Conservation (phyloP, 306 rosid genomes). For the Cajanus cajan region DNA sequence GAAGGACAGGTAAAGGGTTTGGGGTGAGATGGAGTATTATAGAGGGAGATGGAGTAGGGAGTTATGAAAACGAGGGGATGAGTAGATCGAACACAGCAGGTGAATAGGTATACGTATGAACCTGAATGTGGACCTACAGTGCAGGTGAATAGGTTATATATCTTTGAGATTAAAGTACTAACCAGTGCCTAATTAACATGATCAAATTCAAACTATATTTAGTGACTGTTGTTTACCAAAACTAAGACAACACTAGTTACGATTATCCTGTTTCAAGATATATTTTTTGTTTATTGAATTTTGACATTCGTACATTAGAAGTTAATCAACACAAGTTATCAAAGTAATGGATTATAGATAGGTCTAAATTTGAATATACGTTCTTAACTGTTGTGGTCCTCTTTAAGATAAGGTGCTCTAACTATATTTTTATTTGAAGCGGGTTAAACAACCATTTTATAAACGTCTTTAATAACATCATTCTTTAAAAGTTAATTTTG, state of each 20-base stretch:
- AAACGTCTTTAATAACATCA: not conserved
- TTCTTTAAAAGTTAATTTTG: not conserved
- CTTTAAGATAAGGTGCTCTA: not conserved
- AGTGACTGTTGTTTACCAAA: not conserved
- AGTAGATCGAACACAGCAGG: not conserved
- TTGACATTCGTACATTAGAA: not conserved
- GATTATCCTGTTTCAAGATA: not conserved
- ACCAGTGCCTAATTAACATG: not conserved
- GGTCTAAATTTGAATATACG: not conserved
- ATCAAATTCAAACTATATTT: not conserved
- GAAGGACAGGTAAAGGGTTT: not conserved
- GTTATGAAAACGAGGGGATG: not conserved
- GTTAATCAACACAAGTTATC: not conserved
- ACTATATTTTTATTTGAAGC: not conserved
- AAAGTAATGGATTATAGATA: not conserved
- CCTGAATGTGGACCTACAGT: constrained; percentile 21
- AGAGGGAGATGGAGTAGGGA: not conserved
- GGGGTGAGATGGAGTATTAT: not conserved
- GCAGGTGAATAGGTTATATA: not conserved
- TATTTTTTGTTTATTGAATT: not conserved
- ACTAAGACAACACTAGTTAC: not conserved
- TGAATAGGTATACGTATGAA: constrained; percentile 1
- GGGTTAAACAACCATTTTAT: not conserved
- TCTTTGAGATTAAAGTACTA: not conserved
- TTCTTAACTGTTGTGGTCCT: not conserved